Evolutionary conservation across 805 yeast genomes (phyloP).

Genomic region (Metschnikowia noctiluminum): DNA sequence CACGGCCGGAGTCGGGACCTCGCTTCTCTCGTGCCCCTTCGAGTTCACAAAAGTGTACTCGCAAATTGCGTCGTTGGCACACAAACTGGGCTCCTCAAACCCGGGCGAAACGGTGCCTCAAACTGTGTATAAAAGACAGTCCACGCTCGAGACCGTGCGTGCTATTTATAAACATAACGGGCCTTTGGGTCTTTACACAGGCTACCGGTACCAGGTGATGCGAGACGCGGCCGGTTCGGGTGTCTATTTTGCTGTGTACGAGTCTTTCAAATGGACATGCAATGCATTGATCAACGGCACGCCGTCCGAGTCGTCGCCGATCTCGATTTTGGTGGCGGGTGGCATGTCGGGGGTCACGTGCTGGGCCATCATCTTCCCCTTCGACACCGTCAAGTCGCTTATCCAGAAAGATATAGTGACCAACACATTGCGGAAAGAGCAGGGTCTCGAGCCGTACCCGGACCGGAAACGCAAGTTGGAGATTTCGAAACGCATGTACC

Average conservation of each 20-base stretch:
- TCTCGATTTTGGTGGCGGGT: constrained; percentile 54
- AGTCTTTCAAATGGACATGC: constrained; percentile 59
- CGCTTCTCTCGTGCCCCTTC: constrained; percentile 75
- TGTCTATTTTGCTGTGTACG: constrained; percentile 71
- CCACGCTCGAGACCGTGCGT: constrained; percentile 41
- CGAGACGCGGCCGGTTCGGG: constrained; percentile 74
- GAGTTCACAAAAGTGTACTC: constrained; percentile 81
- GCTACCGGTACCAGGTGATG: constrained; percentile 60
- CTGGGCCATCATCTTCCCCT: constrained; percentile 69
- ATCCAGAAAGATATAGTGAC: constrained; percentile 72
- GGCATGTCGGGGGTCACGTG: constrained; percentile 72
- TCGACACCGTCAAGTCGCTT: constrained; percentile 76
- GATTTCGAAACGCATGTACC: constrained; percentile 51
- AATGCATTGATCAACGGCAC: constrained; percentile 20
- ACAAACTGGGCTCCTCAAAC: constrained; percentile 4
- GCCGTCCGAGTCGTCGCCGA: constrained; percentile 24
- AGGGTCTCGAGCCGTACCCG: constrained; percentile 44
- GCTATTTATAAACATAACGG: constrained; percentile 63
- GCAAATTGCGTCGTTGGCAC: constrained; percentile 58
- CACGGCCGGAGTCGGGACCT: constrained; percentile 61
- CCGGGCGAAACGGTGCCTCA: neutral
- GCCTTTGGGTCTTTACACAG: constrained; percentile 63
- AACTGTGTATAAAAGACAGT: constrained; percentile 16
- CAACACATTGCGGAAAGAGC: constrained; percentile 53
- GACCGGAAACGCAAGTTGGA: constrained; percentile 27